These are phyloP conservation scores for Lasiodiplodia hormozganensis DNA, from an alignment of 2,329 filamentous ascomycete species.

Conservation along the genomic window DNA sequence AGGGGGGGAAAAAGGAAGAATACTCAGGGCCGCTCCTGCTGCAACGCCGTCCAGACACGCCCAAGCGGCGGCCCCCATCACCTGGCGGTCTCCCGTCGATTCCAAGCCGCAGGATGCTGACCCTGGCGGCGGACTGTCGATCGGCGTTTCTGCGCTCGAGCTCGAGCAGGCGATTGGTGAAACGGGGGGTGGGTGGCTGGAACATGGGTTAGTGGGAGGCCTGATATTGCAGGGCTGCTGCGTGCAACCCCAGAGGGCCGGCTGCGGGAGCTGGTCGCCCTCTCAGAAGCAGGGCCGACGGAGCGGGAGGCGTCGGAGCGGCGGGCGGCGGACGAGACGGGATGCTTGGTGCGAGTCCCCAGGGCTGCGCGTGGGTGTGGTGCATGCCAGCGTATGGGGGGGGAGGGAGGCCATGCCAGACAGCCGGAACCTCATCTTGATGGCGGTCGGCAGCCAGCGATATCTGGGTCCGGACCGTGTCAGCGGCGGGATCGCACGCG, in stretches of 20 bases:
- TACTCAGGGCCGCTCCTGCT: constrained; percentile 6
- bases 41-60: constrained; percentile 4
- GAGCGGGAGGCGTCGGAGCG: constrained; percentile 16
- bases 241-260: constrained; percentile 27
- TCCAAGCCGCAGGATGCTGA: constrained; percentile 26
- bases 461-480: background rate
- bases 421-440: background rate
- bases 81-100: constrained; percentile 25
- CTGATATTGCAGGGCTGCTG: constrained; percentile 28
- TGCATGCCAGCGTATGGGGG: background rate
- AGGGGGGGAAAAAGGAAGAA: constrained; percentile 2
- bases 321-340: constrained; percentile 14
- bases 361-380: background rate
- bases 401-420: background rate
- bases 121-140: constrained; percentile 28
- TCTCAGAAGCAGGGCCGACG: constrained; percentile 21
- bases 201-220: constrained; percentile 30
- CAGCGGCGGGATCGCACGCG: constrained; percentile 9
- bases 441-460: constrained; percentile 16
- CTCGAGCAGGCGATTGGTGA: constrained; percentile 31
- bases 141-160: constrained; percentile 30
- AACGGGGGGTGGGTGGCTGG: constrained; percentile 29
- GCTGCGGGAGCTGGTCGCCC: constrained; percentile 1
- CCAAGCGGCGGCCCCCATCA: constrained; percentile 4
- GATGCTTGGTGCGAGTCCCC: background rate